Percentiles rank a stretch among this genome's conserved stretches.
phyloP scores from a whole-genome alignment of 1,139 yeast genomes.

The Geotrichum reessii region DNA sequence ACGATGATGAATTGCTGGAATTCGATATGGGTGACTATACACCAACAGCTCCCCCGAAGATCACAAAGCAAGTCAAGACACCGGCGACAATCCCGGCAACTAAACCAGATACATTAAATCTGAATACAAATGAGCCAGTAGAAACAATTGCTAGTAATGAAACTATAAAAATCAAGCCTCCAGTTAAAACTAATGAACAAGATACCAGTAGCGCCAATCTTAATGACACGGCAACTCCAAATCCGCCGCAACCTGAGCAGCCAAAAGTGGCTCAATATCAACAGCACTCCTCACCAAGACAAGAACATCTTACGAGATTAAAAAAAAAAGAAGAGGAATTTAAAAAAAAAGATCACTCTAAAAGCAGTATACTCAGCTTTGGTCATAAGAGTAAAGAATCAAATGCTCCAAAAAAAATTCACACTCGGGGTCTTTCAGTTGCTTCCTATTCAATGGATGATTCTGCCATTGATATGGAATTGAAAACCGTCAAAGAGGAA shows the following conservation, averaged over 20 bases:
- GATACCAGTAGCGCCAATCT: not conserved
- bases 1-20: constrained; percentile 18
- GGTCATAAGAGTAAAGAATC: not conserved
- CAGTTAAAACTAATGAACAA: not conserved
- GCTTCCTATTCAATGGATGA: not conserved
- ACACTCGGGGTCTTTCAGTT: constrained; percentile 1
- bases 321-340: not conserved
- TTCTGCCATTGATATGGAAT: not conserved
- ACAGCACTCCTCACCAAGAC: not conserved
- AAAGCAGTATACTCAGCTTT: not conserved
- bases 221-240: not conserved
- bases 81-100: not conserved
- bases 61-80: not conserved
- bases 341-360: not conserved
- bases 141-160: not conserved
- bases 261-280: not conserved
- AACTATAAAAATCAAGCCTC: not conserved
- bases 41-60: not conserved
- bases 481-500: not conserved
- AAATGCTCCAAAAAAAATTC: not conserved
- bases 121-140: not conserved
- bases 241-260: not conserved
- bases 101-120: not conserved
- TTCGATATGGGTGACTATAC: constrained; percentile 15
- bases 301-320: not conserved